These are phyloP conservation scores for Trichoderma sp. DNA, from an alignment of 2,329 filamentous ascomycete species.

Conservation along the genomic window DNA sequence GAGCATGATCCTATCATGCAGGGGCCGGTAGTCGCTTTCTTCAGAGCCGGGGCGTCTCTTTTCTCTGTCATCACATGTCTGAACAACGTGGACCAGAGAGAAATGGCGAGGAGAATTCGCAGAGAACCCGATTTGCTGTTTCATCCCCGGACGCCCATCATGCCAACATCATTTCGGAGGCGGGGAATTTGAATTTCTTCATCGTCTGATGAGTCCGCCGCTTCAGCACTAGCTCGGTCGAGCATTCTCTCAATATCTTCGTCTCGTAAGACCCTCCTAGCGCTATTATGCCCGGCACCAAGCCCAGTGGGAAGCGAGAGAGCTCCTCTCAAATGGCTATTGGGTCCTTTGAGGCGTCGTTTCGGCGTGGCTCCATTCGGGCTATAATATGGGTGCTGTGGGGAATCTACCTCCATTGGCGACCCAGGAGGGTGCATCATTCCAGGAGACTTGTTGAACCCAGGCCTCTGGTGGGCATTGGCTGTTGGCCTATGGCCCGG, in stretches of 20 bases:
- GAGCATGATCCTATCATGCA: not conserved
- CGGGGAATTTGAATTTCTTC: slow-evolving; percentile 56
- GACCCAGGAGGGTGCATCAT: slow-evolving; percentile 39
- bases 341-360: slow-evolving; percentile 45
- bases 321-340: slow-evolving; percentile 40
- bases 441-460: slow-evolving; percentile 49
- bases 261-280: slow-evolving; percentile 46
- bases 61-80: not conserved
- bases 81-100: not conserved
- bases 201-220: slow-evolving; percentile 58
- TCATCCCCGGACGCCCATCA: slow-evolving; percentile 31
- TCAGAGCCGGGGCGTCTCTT: not conserved
- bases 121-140: not conserved
- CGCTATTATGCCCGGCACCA: slow-evolving; percentile 41
- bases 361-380: slow-evolving; percentile 43
- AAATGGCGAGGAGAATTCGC: not conserved
- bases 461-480: slow-evolving; percentile 46
- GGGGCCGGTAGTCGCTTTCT: not conserved
- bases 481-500: slow-evolving; percentile 48
- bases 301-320: slow-evolving; percentile 55
- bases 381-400: slow-evolving; percentile 33
- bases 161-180: slow-evolving; percentile 32
- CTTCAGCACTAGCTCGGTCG: slow-evolving; percentile 52
- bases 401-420: slow-evolving; percentile 51
- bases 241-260: slow-evolving; percentile 62